Conservation (phyloP, 495 filamentous ascomycete genomes). For the Penicillium chermesinum region DNA sequence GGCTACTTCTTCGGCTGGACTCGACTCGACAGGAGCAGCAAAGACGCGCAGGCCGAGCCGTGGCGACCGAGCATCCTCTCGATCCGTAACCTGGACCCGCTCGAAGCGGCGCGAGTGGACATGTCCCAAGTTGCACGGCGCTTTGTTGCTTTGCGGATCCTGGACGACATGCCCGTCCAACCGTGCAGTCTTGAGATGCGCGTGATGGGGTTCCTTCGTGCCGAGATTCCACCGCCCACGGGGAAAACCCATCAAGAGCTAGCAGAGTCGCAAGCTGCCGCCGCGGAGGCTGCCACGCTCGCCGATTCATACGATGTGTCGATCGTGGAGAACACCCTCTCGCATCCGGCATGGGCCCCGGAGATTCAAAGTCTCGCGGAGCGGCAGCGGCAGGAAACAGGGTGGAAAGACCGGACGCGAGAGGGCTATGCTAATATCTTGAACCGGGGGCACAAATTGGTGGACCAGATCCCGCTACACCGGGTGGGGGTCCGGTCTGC, state of each 20-base stretch:
- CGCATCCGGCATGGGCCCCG: slow-evolving; percentile 48
- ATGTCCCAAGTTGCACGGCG: slow-evolving; percentile 35
- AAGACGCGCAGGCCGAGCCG: slow-evolving; percentile 8
- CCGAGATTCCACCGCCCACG: slow-evolving; percentile 23
- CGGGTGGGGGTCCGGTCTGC: slow-evolving; percentile 49
- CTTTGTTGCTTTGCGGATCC: slow-evolving; percentile 44
- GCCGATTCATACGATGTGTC: slow-evolving; percentile 46
- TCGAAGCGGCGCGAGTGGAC: slow-evolving; percentile 32
- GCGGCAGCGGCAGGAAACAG: slow-evolving; percentile 20
- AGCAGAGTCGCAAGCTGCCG: slow-evolving; percentile 24
- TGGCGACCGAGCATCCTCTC: slow-evolving; percentile 56
- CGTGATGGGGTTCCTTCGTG: slow-evolving; percentile 47
- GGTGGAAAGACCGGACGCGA: slow-evolving; percentile 26
- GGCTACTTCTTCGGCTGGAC: slow-evolving; percentile 65
- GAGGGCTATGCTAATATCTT: slow-evolving; percentile 37
- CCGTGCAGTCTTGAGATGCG: slow-evolving; percentile 42
- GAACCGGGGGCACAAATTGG: slow-evolving; percentile 41
- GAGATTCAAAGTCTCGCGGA: slow-evolving; percentile 18
- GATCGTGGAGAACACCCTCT: slow-evolving; percentile 46
- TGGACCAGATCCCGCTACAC: slow-evolving; percentile 52
- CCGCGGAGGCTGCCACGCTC: slow-evolving; percentile 35
- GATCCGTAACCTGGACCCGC: slow-evolving; percentile 31
- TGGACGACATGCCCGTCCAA: slow-evolving; percentile 33
- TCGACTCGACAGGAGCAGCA: slow-evolving; percentile 23
- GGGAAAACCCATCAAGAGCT: slow-evolving; percentile 24